Evolutionary conservation across 495 filamentous ascomycete genomes (phyloP), one percentile per base, ranked within the genome.

Genomic region (Tuber indicum): DNA sequence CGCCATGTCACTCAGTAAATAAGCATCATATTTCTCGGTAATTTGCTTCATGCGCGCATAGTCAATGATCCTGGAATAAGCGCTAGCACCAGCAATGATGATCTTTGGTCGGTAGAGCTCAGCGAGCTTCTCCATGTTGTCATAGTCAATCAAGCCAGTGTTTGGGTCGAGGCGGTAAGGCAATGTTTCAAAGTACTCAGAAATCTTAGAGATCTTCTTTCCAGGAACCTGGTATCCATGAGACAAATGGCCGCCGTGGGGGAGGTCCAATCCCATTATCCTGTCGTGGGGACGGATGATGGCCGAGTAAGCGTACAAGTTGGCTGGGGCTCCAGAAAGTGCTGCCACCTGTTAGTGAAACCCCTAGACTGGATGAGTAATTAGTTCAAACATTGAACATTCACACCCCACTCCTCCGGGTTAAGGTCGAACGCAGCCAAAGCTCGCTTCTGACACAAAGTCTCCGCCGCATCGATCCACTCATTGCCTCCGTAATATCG

Each of bases 401-500:
- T 99, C 78, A 98, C 96, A 78, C 96, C 96, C 96, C 96, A 99
- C 86, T 97, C 92, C 78, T 92, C 89, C 69, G 91, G 88, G 79
- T 91, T 91, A 47, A 98, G 85, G 14, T 91, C 90, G 84, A 96
- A 99, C 0, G 95, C 89, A 83, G 97, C 89, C 21, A 99, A 86
- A 0, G 96, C 96, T 83, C 96, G 89, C 81, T 92, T 87, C 83
- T 98, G 96, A 82, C 96, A 98, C 72, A 98, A 85, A 70, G 91
- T 86, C 86, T 99, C 96, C 1, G 94, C 90, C 80, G 93, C 89
- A 81, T 99, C 96, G 82, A 98, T 98, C 84, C 91, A 91, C 84
- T 97, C 93, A 82, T 99, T 99, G 79, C 96, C 96, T 62, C 96
- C 96, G 84, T 99, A 99, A 85, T 99, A 99, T 83, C 96, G 86